Evolutionary conservation across 2,329 filamentous ascomycete genomes (phyloP).

Genomic region (Dendrostoma leiphaemia): DNA sequence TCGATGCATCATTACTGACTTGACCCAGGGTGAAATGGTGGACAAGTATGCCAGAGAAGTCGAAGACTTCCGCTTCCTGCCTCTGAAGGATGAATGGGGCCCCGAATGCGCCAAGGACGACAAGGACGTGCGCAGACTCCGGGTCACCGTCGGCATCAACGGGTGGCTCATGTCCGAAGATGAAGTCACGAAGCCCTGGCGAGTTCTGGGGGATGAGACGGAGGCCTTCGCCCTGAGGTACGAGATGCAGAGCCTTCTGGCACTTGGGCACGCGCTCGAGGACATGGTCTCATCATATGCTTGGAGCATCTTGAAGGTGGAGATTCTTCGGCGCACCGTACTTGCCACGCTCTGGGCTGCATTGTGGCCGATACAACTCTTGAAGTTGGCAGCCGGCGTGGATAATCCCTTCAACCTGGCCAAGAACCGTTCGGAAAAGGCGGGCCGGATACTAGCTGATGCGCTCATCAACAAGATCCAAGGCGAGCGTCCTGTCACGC

Average conservation of each 20-base stretch:
- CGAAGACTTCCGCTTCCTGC: conserved; percentile 77
- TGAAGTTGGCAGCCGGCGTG: conserved; percentile 65
- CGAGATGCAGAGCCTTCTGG: conserved; percentile 75
- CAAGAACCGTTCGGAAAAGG: conserved; percentile 75
- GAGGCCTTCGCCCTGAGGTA: conserved; percentile 85
- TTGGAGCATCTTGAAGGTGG: conserved; percentile 69
- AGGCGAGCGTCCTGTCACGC: conserved; percentile 75
- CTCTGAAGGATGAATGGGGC: conserved; percentile 54
- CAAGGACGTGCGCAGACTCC: conserved; percentile 51
- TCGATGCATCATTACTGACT: neutral
- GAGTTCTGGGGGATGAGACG: conserved; percentile 64
- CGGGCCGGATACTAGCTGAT: conserved; percentile 76
- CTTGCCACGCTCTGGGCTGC: conserved; percentile 67
- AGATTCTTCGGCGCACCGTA: conserved; percentile 72
- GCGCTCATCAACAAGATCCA: conserved; percentile 79
- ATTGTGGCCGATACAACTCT: conserved; percentile 66
- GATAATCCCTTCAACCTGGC: conserved; percentile 83
- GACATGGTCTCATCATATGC: conserved; percentile 72
- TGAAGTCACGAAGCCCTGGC: conserved; percentile 79
- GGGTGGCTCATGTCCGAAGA: conserved; percentile 78
- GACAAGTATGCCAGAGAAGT: conserved; percentile 85
- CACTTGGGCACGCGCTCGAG: conserved; percentile 71
- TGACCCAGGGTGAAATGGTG: conserved; percentile 69
- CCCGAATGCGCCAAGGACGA: conserved; percentile 28
- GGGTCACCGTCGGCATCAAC: conserved; percentile 82